phyloP scores from a whole-genome alignment of 2,329 filamentous ascomycete genomes.

The Purpureocillium lavendulum region DNA sequence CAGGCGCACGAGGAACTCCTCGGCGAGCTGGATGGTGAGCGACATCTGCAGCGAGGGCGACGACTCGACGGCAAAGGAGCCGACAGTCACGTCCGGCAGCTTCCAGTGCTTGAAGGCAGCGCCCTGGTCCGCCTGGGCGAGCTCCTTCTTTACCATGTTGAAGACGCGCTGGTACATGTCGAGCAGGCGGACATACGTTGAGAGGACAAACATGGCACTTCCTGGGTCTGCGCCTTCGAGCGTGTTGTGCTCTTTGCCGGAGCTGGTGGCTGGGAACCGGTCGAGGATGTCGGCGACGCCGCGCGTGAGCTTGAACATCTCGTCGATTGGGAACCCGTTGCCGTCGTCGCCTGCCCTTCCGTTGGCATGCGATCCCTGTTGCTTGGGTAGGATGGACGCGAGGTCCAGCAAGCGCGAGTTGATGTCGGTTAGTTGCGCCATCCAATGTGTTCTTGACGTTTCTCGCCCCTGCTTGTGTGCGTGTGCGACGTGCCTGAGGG shows the following conservation, averaged over 20 bases:
- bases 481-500: conserved; percentile 15
- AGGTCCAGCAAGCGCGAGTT: conserved; percentile 29
- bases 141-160: conserved; percentile 23
- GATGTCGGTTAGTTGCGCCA: conserved; percentile 29
- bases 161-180: conserved; percentile 33
- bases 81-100: conserved; percentile 31
- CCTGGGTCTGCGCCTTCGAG: conserved; percentile 24
- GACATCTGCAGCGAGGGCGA: conserved; percentile 32
- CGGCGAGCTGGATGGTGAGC: conserved; percentile 31
- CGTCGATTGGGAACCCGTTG: conserved; percentile 28
- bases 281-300: conserved; percentile 26
- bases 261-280: conserved; percentile 9
- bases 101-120: conserved; percentile 26
- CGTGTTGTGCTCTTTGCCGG: conserved; percentile 6
- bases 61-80: conserved; percentile 29
- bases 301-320: conserved; percentile 31
- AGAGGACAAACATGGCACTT: conserved; percentile 28
- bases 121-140: conserved; percentile 17
- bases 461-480: conserved; percentile 12
- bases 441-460: conserved; percentile 21
- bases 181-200: conserved; percentile 28
- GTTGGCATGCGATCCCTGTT: conserved; percentile 13
- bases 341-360: conserved; percentile 14
- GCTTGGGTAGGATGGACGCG: conserved; percentile 21
- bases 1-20: conserved; percentile 29